Percentiles rank a stretch among this genome's conserved stretches.
phyloP scores from a whole-genome alignment of 192 early-diverging fungal genomes.

The Powellomyces hirtus region DNA sequence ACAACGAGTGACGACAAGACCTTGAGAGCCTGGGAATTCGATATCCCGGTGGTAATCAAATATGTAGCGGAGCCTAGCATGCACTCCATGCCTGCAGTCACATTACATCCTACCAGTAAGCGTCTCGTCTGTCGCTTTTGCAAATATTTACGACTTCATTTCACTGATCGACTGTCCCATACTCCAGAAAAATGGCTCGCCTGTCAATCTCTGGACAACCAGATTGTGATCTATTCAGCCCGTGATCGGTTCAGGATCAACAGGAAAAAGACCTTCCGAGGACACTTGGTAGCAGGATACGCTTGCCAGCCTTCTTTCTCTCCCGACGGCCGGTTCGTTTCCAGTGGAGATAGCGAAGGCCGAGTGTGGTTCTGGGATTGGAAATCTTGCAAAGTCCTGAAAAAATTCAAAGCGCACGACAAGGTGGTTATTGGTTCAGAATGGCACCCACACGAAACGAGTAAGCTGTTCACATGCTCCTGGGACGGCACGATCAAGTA shows the following conservation, averaged over 20 bases:
- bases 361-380: slow-evolving; percentile 96
- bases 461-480: slow-evolving; percentile 86
- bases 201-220: slow-evolving; percentile 94
- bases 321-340: slow-evolving; percentile 84
- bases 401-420: slow-evolving; percentile 89
- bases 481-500: slow-evolving; percentile 95
- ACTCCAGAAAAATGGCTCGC: slow-evolving; percentile 86
- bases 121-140: too few species aligned
- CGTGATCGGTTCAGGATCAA: slow-evolving; percentile 83
- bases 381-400: slow-evolving; percentile 83
- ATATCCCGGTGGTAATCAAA: slow-evolving; percentile 98
- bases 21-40: slow-evolving; percentile 95
- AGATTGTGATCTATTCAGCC: slow-evolving; percentile 86
- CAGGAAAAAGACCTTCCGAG: slow-evolving; percentile 86
- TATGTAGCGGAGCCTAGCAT: slow-evolving; percentile 94
- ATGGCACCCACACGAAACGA: slow-evolving; percentile 97
- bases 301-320: slow-evolving; percentile 93
- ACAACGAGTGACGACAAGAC: slow-evolving; percentile 97
- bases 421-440: slow-evolving; percentile 83
- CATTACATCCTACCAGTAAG: slow-evolving; percentile 82
- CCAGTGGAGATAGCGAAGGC: slow-evolving; percentile 90
- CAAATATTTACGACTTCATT: too few species aligned
- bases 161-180: too few species aligned
- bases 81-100: slow-evolving; percentile 94
- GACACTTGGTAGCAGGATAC: slow-evolving; percentile 95